Evolutionary conservation across 768 basidiomycete species (phyloP).

Genomic region (Boletus rubropictus): DNA sequence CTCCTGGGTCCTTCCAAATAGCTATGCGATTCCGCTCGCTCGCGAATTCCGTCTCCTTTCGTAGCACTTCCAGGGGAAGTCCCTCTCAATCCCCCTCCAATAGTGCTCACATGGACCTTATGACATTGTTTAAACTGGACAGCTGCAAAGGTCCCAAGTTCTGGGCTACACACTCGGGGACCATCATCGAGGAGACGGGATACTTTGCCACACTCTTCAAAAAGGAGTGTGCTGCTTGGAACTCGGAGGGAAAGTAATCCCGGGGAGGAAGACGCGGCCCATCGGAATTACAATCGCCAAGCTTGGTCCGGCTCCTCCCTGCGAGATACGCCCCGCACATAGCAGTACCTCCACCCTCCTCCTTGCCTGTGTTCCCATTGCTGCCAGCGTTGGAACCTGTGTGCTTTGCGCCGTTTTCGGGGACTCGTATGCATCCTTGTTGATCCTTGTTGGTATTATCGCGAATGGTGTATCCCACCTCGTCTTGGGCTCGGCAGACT

Average conservation of each 20-base stretch:
- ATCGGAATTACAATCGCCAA: not conserved
- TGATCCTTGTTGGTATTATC: constrained; percentile 28
- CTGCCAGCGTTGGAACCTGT: constrained; percentile 17
- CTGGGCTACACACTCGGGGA: constrained; percentile 61
- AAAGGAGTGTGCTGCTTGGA: not conserved
- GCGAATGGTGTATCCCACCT: constrained; percentile 24
- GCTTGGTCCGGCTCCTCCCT: not conserved
- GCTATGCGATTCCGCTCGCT: not conserved
- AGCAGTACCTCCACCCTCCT: constrained; percentile 1
- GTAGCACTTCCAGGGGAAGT: not conserved
- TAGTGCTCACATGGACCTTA: constrained; percentile 15
- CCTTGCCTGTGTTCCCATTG: constrained; percentile 19
- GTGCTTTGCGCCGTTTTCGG: constrained; percentile 10
- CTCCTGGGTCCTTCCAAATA: not conserved
- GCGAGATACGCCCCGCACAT: constrained; percentile 24
- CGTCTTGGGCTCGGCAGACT: constrained; percentile 19
- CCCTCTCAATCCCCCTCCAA: not conserved
- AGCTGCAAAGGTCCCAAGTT: constrained; percentile 49
- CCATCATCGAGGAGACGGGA: not conserved
- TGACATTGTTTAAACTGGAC: constrained; percentile 11
- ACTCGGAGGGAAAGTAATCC: not conserved
- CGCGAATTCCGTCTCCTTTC: not conserved
- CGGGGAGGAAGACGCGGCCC: not conserved
- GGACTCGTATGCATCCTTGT: constrained; percentile 24
- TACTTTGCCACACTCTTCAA: not conserved